These are phyloP conservation scores for Scedosporium apiospermum DNA, from an alignment of 2,329 filamentous ascomycete species.

Conservation along the genomic window DNA sequence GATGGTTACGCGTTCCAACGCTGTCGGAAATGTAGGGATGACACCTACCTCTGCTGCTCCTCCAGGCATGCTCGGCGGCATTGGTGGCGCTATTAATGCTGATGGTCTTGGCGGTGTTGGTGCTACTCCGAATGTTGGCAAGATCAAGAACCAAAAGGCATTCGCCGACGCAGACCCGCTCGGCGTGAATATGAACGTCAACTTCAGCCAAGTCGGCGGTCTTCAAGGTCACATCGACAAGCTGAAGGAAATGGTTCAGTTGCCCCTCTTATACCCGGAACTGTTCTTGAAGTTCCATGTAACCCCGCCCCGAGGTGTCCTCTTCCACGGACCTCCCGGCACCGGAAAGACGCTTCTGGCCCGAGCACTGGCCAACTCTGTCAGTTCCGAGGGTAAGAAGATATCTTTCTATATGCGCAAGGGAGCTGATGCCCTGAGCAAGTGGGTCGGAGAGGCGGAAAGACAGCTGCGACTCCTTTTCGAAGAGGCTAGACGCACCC, in stretches of 20 bases:
- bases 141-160: constrained; percentile 84
- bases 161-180: constrained; percentile 90
- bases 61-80: constrained; percentile 32
- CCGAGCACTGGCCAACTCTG: constrained; percentile 81
- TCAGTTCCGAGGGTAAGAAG: constrained; percentile 81
- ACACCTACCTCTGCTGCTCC: constrained; percentile 43
- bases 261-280: constrained; percentile 90
- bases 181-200: constrained; percentile 84
- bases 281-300: constrained; percentile 87
- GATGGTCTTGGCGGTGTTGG: constrained; percentile 30
- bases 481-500: constrained; percentile 88
- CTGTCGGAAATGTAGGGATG: constrained; percentile 52
- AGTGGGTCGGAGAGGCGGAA: constrained; percentile 98
- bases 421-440: constrained; percentile 92
- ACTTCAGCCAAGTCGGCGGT: constrained; percentile 90
- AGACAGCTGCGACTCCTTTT: constrained; percentile 88
- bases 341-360: constrained; percentile 98
- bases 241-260: constrained; percentile 95
- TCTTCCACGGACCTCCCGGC: constrained; percentile 94
- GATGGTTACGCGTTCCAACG: constrained; percentile 50
- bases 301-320: constrained; percentile 84
- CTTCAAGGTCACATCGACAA: constrained; percentile 91
- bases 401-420: constrained; percentile 99
- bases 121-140: constrained; percentile 72
- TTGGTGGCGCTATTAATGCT: constrained; percentile 25